These are phyloP conservation scores for Globisporangium iwayamae DNA, from an alignment of 352 stramenopile species.

Conservation along the genomic window DNA sequence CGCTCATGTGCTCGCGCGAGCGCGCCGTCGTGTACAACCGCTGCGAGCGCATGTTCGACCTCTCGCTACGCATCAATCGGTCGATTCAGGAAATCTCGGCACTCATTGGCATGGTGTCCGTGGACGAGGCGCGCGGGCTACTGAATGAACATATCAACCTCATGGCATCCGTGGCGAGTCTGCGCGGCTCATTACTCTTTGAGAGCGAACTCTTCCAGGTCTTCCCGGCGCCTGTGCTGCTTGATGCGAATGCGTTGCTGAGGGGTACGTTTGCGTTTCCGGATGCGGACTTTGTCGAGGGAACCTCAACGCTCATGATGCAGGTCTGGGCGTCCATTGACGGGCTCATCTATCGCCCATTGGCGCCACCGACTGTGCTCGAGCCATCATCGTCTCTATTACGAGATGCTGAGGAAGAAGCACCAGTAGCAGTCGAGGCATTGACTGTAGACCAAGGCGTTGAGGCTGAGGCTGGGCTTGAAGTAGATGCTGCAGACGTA, in stretches of 20 bases:
- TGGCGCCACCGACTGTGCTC: constrained; percentile 66
- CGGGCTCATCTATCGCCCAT: constrained; percentile 69
- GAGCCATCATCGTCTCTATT: constrained; percentile 11
- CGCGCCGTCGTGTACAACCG: constrained; percentile 76
- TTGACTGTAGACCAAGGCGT: not conserved
- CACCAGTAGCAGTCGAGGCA: constrained; percentile 10
- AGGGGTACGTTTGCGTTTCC: constrained; percentile 57
- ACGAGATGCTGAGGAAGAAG: not conserved
- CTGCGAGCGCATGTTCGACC: constrained; percentile 85
- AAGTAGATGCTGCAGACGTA: not conserved
- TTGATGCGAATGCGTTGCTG: constrained; percentile 76
- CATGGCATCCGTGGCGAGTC: constrained; percentile 73
- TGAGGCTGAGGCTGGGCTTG: not conserved
- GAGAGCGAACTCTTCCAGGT: constrained; percentile 84
- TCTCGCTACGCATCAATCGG: constrained; percentile 83
- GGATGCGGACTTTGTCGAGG: constrained; percentile 49
- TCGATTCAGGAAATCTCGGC: constrained; percentile 87
- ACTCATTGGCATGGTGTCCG: constrained; percentile 75
- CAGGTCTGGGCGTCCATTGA: constrained; percentile 84
- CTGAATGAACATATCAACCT: constrained; percentile 85
- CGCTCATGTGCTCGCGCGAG: constrained; percentile 78
- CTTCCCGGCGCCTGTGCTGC: constrained; percentile 73
- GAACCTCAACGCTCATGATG: constrained; percentile 79
- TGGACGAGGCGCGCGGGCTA: constrained; percentile 68
- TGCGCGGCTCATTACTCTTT: constrained; percentile 77